Conservation (phyloP, 2,329 filamentous ascomycete genomes). For the Epicoccum nigrum region DNA sequence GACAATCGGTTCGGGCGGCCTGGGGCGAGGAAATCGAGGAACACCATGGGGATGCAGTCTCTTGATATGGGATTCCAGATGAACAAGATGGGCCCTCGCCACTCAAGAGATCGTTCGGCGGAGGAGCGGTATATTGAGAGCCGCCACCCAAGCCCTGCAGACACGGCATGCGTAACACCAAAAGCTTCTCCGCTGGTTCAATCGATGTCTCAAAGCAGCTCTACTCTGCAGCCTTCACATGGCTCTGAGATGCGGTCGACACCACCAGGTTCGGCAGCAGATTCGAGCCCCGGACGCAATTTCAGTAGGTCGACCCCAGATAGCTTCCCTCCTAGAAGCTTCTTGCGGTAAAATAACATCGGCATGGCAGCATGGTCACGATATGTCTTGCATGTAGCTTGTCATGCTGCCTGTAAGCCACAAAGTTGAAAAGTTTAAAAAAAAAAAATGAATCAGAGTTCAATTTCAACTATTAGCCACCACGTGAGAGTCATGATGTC, state of each 20-base stretch:
- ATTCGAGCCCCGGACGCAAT: constrained; percentile 7
- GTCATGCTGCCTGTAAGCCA: too few species aligned
- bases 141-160: constrained; percentile 7
- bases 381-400: too few species aligned
- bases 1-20: constrained; percentile 25
- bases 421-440: too few species aligned
- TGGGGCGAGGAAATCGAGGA: constrained; percentile 14
- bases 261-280: constrained; percentile 13
- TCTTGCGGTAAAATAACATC: too few species aligned
- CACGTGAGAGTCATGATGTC: too few species aligned
- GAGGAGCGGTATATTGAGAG: constrained; percentile 26
- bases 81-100: constrained; percentile 1
- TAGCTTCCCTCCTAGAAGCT: too few species aligned
- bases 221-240: neutral
- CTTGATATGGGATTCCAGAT: neutral
- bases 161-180: neutral
- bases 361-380: too few species aligned
- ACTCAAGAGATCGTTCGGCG: constrained; percentile 18
- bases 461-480: too few species aligned
- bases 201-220: neutral
- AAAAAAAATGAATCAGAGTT: too few species aligned
- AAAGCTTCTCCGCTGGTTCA: constrained; percentile 4
- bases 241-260: constrained; percentile 4
- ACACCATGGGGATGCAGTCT: constrained; percentile 7
- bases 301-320: constrained; percentile 11